Evolutionary conservation across 768 basidiomycete species (phyloP), one percentile per base, ranked within the genome.

Genomic region (Nevesoporus exiguus): DNA sequence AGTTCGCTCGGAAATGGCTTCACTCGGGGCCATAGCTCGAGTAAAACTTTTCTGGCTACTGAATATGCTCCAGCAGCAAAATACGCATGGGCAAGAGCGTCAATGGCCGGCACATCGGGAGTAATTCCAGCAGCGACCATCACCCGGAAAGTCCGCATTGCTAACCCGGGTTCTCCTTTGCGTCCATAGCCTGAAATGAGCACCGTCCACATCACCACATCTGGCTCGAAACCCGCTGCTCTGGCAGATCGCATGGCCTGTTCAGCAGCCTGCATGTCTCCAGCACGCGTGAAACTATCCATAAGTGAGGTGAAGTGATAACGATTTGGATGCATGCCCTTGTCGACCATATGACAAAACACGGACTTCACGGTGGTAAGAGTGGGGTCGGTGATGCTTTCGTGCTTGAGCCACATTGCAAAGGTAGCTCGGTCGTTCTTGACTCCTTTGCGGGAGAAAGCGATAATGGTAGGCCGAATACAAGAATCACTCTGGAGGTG

Each of bases 271-370:
- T 68, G 62, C 57, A 86, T 72, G 66, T 91, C 77, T n/a, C 88
- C 88, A 1, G 70, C 68, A 3, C 70, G 74, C 17, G 77, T 71
- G 60, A 84, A 85, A n/a, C 87, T 88, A 59, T 89, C 83, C 78
- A 94, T 84, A 54, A 94, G 72, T 49, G 88, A 83, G 29, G 76
- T 75, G 61, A 83, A 86, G 69, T 94, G 92, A 64, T 88, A 82
- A 51, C 76, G 75, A 61, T 82, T 87, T 10, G 89, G 85, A 45
- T 80, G 80, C 51, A 94, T 75, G 10, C 91, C 91, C 52, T 82
- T 81, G 46, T 76, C 73, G 48, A 89, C 66, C 74, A 93, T 79
- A 19, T 73, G 66, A 21, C 78, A 74, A 59, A 90, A 85, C 36
- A 83, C 68, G 11, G 74, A 73, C 49, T 78, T 70, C 7, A 86